Evolutionary conservation across 768 basidiomycete genomes (phyloP), one percentile per base, ranked within the genome.

Genomic region (Cystofilobasidium capitatum): DNA sequence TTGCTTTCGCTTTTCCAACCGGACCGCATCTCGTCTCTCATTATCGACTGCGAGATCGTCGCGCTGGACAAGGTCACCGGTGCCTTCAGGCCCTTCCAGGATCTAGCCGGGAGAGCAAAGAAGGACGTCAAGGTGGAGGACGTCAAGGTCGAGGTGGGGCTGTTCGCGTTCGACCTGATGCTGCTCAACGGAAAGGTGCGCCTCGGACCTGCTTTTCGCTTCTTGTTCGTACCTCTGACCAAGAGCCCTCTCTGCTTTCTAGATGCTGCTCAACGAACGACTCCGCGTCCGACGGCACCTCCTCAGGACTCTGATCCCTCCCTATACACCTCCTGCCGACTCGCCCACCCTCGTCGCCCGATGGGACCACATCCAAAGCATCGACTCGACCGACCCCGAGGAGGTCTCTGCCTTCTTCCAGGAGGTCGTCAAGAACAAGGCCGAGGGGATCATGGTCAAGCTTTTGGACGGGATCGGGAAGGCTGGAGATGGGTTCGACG

Each of bases 391-490:
- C 9, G 80, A 82, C 1, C 78, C 77, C 64, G 81, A 81, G n/a
- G 80, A 76, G 16, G 81, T 94, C 9, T 82, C 88, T 75, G 81
- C 79, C 7, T 94, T 94, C 76, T 89, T 90, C 83, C 78, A 83
- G 73, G 80, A 80, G 66, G 86, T 88, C 3, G 81, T 91, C 29
- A 83, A 84, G 73, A 85, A 85, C 74, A 84, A 85, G 64, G 88
- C 87, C 65, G 92, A 96, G 76, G 92, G 92, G n/a, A 79, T 94
- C 70, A 93, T 96, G 91, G 82, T 94, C 73, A 96, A 96, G 78
- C 87, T 86, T 49, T 33, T 80, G 71, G 35, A 57, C 31, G 71
- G 71, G 47, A 58, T 55, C n/a, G 67, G 69, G n/a, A 61, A 70
- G 37, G n/a, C 45, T 16, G 58, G 65, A 49, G 74, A 66, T 70